Conservation (phyloP, 768 basidiomycete species). For the Panus rudis region DNA sequence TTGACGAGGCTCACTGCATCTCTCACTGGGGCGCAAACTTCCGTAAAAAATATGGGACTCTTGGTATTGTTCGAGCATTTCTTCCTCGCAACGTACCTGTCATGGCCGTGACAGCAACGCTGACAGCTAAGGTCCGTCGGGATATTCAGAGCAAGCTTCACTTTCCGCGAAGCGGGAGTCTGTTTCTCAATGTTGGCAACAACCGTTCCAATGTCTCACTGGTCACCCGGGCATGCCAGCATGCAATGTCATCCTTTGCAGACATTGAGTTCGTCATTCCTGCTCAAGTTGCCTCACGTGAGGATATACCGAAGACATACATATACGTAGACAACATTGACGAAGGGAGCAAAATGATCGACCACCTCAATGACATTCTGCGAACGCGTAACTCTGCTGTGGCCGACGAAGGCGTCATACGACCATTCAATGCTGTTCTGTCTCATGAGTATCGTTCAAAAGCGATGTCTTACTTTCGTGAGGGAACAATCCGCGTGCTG, state of each 20-base stretch:
- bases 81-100: constrained; percentile 17
- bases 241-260: constrained; percentile 14
- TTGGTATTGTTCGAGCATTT: constrained; percentile 19
- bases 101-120: constrained; percentile 16
- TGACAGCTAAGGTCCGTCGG: constrained; percentile 11
- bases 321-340: constrained; percentile 19
- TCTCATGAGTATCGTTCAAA: constrained; percentile 9
- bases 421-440: constrained; percentile 16
- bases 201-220: constrained; percentile 20
- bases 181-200: constrained; percentile 17
- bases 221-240: constrained; percentile 18
- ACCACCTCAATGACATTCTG: constrained; percentile 8
- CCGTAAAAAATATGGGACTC: constrained; percentile 18
- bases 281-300: neutral
- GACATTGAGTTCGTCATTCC: constrained; percentile 23
- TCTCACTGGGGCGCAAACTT: constrained; percentile 26
- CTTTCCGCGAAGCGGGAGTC: constrained; percentile 3
- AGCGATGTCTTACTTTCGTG: too few species aligned
- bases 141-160: constrained; percentile 13
- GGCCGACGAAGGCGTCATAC: constrained; percentile 5
- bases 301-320: constrained; percentile 21
- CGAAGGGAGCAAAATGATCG: constrained; percentile 10
- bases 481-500: constrained; percentile 13
- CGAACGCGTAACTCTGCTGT: neutral
- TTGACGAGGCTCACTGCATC: constrained; percentile 27